Evolutionary conservation across 805 yeast genomes (phyloP), one percentile per base, ranked within the genome.

Genomic region (Saccharomyces mikatae): DNA sequence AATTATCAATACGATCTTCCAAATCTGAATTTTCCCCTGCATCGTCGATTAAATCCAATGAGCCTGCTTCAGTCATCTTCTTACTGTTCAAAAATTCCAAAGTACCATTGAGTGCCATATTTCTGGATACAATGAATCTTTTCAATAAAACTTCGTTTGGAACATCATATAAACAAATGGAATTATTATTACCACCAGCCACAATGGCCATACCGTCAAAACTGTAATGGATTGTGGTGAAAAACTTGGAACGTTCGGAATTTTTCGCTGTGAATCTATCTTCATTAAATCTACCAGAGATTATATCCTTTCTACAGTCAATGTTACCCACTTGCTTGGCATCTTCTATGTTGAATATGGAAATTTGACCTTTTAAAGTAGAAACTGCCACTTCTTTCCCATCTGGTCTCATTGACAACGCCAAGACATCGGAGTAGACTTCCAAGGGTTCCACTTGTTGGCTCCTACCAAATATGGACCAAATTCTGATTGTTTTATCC

Each of bases 101-200:
- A 0, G 98, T 92, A 64, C 99, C 99, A 62, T 92, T 90, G 48
- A 94, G 70, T 27, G 85, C 81, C 96, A 94, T 89, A 69, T 94
- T 94, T 63, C 81, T 80, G 10, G 97, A 91, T 17, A 94, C 90
- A 0, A 83, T 81, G 68, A 89, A 91, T 67, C 91, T 79, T 64
- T 80, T 86, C 60, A 94, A 74, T 51, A 94, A 72, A 3, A 94
- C 98, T 68, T 88, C 95, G 66, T 90, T 90, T 26, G 85, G 81
- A 36, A 92, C 79, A 70, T 94, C 98, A 71, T 94, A 94, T 55
- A 94, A 76, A 70, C 98, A 92, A 46, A 94, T 85, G 50, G 90
- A 86, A 65, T 89, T 89, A 66, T 91, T 87, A 71, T 88, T 88
- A 58, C 99, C 99, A 30, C 91, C 99, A 10, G 97, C 98, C 50